A percentile compares a stretch with the other conserved stretches of the same genome.
Evolutionary conservation across 208 protist genomes (phyloP).

Genomic region (Porcisia deanei): DNA sequence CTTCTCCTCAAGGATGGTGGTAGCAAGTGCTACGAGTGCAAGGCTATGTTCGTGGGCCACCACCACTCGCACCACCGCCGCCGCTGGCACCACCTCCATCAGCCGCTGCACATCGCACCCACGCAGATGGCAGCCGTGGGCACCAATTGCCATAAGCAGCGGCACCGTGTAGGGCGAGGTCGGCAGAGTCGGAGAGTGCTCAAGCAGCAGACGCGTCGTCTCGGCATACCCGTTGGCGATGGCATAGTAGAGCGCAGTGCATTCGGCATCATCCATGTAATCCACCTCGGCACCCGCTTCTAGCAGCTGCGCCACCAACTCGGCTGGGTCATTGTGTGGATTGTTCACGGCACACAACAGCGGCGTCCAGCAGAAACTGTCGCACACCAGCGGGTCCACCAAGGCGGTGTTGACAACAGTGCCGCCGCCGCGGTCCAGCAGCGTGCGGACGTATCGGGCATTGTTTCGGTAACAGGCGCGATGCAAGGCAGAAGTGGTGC

Average conservation of each 20-base stretch:
- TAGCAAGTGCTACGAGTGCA: slow-evolving; percentile 47
- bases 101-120: slow-evolving; percentile 74
- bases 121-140: slow-evolving; percentile 65
- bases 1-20: slow-evolving; percentile 70
- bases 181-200: slow-evolving; percentile 53
- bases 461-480: slow-evolving; percentile 91
- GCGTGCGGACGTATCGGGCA: slow-evolving; percentile 74
- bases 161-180: slow-evolving; percentile 62
- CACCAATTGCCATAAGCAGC: slow-evolving; percentile 76
- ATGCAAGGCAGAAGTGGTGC: slow-evolving; percentile 61
- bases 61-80: slow-evolving; percentile 58
- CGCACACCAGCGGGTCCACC: slow-evolving; percentile 43
- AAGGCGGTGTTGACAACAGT: slow-evolving; percentile 78
- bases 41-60: slow-evolving; percentile 42
- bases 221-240: slow-evolving; percentile 87
- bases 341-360: slow-evolving; percentile 91
- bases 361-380: slow-evolving; percentile 80
- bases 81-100: slow-evolving; percentile 53
- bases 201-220: slow-evolving; percentile 54
- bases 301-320: slow-evolving; percentile 69
- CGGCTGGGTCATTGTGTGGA: slow-evolving; percentile 74
- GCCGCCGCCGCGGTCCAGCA: slow-evolving; percentile 71
- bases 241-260: slow-evolving; percentile 88
- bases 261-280: slow-evolving; percentile 72
- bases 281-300: slow-evolving; percentile 68